These are phyloP conservation scores for Globisporangium abappressorium DNA, from an alignment of 352 stramenopile species.

Conservation along the genomic window DNA sequence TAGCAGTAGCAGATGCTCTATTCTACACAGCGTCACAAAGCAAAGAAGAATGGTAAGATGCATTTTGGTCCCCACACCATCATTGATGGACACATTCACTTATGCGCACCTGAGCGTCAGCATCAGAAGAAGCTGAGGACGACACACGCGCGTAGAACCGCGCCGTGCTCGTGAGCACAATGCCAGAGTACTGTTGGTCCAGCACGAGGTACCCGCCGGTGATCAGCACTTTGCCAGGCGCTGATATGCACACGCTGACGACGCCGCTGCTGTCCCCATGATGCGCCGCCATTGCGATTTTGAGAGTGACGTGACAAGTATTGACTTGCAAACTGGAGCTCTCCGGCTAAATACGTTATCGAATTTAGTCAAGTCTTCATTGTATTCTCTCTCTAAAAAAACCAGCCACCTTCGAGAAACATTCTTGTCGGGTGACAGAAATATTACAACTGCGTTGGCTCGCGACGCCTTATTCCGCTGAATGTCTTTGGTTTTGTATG, in stretches of 20 bases:
- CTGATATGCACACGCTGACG: constrained; percentile 74
- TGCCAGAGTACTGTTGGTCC: constrained; percentile 83
- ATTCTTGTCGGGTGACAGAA: neutral
- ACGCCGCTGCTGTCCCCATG: neutral
- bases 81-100: neutral
- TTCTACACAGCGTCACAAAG: too few species aligned
- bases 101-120: neutral
- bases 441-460: neutral
- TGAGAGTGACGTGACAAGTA: neutral
- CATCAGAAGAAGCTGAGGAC: constrained; percentile 24
- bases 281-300: neutral
- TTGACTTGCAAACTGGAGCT: neutral
- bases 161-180: constrained; percentile 91
- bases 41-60: neutral
- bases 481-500: neutral
- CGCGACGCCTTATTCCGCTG: neutral
- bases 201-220: constrained; percentile 96
- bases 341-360: neutral
- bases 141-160: constrained; percentile 87
- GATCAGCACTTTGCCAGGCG: constrained; percentile 96
- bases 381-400: neutral
- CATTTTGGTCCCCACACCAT: neutral
- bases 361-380: neutral
- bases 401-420: neutral
- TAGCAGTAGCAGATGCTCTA: too few species aligned